Conservation (phyloP, 164 flowering plant genomes). For the Malania oleifera region DNA sequence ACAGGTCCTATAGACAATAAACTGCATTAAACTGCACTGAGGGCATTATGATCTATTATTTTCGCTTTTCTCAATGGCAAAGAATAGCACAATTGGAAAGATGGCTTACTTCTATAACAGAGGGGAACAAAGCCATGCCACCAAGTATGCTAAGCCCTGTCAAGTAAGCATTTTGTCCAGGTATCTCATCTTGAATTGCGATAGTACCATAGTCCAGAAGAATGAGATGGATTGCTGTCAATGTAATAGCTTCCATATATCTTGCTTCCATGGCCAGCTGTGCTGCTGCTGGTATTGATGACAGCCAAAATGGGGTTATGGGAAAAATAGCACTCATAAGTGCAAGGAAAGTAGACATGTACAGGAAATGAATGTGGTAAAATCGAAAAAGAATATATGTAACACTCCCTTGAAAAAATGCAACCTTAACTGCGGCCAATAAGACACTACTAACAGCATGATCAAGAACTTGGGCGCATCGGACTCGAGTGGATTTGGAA, state of each 20-base stretch:
- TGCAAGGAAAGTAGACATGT: conserved; percentile 1
- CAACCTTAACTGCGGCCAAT: background rate
- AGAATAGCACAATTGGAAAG: no score
- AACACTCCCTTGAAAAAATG: background rate
- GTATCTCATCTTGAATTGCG: conserved; percentile 10
- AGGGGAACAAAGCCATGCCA: conserved; percentile 8
- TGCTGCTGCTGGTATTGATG: conserved; percentile 5
- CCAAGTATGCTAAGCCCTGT: conserved; percentile 12
- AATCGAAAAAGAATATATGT: conserved; percentile 1
- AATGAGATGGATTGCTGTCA: conserved; percentile 5
- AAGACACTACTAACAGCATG: conserved; percentile 3
- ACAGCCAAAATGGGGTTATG: background rate
- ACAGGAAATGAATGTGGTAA: conserved; percentile 1
- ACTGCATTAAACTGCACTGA: no score
- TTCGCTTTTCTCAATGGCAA: no score
- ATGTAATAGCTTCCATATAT: conserved; percentile 1
- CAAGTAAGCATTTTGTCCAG: conserved; percentile 6
- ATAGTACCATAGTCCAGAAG: conserved; percentile 7
- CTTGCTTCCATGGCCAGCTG: conserved; percentile 9
- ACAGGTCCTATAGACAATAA: no score
- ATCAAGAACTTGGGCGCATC: background rate
- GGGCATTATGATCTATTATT: no score
- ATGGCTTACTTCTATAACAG: conserved; percentile 6
- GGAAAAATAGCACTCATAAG: background rate
- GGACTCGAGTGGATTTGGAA: background rate